These are phyloP conservation scores for Xylariaceae sp. DNA, from an alignment of 2,329 filamentous ascomycete species.

Conservation along the genomic window DNA sequence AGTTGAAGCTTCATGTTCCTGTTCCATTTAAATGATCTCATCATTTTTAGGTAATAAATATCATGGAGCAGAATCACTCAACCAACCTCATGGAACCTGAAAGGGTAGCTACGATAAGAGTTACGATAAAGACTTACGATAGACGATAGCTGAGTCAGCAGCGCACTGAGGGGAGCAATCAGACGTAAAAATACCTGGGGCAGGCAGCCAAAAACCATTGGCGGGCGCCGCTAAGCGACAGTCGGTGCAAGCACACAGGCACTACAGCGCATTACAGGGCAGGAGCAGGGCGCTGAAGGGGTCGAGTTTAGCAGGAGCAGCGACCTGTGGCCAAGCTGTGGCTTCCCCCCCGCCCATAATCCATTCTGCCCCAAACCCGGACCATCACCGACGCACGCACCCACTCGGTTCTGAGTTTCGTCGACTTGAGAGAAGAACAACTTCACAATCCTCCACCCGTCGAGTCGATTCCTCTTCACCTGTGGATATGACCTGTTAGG, in stretches of 20 bases:
- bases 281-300: too few relatives aligned
- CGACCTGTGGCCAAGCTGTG: too few relatives aligned
- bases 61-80: too few relatives aligned
- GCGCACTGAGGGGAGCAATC: slow-evolving; percentile 19
- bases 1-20: too few relatives aligned
- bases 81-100: too few relatives aligned
- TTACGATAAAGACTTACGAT: not conserved
- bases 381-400: slow-evolving; percentile 8
- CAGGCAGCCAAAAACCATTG: not conserved
- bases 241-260: not conserved
- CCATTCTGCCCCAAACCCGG: slow-evolving; percentile 18
- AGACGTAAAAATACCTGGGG: too few relatives aligned
- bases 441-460: slow-evolving; percentile 13
- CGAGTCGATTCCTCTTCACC: slow-evolving; percentile 12
- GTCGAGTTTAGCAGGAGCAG: too few relatives aligned
- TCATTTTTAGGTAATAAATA: too few relatives aligned
- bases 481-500: slow-evolving; percentile 37
- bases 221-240: slow-evolving; percentile 11
- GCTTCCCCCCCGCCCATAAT: not conserved
- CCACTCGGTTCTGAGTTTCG: slow-evolving; percentile 6
- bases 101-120: not conserved
- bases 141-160: slow-evolving; percentile 17
- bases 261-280: too few relatives aligned
- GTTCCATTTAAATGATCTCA: too few relatives aligned
- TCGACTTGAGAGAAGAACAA: slow-evolving; percentile 16